Evolutionary conservation across 2,329 filamentous ascomycete genomes (phyloP), one percentile per base, ranked within the genome.

Genomic region (Gremmenia infestans): DNA sequence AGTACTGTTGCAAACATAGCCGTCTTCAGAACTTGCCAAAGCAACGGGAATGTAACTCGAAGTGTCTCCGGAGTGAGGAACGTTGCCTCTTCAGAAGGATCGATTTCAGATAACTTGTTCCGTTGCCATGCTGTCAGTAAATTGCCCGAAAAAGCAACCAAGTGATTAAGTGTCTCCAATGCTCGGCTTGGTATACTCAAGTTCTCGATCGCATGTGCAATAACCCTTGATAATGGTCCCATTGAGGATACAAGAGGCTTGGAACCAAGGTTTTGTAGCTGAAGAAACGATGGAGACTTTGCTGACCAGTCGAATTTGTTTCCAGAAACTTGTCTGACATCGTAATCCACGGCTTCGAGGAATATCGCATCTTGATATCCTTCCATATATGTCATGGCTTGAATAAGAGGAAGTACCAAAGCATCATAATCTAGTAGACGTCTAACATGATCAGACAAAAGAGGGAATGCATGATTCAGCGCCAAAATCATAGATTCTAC

Each of bases 341-440:
- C 86, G 25, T 77, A 71, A 68, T 88, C 83, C 52, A 88, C 76
- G 0, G 78, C 74, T 2, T 82, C 81, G 1, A 89, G 71, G 61
- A 88, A 88, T 64, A 85, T 84, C 2, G 80, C 85, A 15, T 81
- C 80, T 59, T 83, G 80, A 40, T 87, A 78, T 1, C 86, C 85
- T 61, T 86, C 82, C 1, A 68, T 72, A 0, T 82, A 85, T 60
- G 81, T 80, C 53, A 82, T 82, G 0, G 79, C 75, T 2, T 77
- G 76, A 50, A 84, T 73, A 58, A 87, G 71, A 2, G 83, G 72
- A 1, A 84, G 82, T 5, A 88, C 71, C 3, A 88, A 71, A 8
- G 70, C 63, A 64, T 86, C 80, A 64, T 85, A 86, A 59, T 85
- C 72, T 15, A 88, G 60, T 55, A 76, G 74, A 17, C 71, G 71